Evolutionary conservation across 169 alveolate genomes (phyloP), one percentile per base, ranked within the genome.

Genomic region (Eimeria acervulina): DNA sequence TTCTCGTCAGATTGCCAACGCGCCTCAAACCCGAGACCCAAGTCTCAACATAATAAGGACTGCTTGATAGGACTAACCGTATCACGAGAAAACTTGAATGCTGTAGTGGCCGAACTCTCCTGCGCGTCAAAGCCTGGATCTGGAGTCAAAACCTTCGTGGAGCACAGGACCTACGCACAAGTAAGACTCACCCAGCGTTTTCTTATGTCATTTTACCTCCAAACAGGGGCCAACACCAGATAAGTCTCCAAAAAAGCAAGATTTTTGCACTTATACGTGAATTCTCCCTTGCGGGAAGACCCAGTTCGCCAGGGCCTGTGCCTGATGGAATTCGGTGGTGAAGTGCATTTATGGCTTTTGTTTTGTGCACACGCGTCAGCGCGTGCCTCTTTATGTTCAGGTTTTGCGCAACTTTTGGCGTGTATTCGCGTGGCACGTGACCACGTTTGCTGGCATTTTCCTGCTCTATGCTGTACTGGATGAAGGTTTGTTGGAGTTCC

Each of bases 351-450:
- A 33, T 51, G 68, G 38, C 74, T 36, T 93, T 80, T 93, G 76
- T 88, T 93, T 40, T 93, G 96, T 83, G 94, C 76, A 52, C 93
- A 44, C 90, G 96, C 90, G 96, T 81, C 96, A 93, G 96, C 96
- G 90, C 90, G 96, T 80, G 96, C 96, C 96, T 36, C 28, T 93
- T 52, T 93, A 93, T 44, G 87, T 93, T 42, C 96, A 93, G 96
- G 96, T 93, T n/a, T 74, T 93, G 44, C 88, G 96, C 61, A 93
- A 76, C 47, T 93, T 93, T 88, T 93, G 96, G 96, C 96, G 96
- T 7, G 88, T 93, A 61, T 31, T 93, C 31, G 96, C 96, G n/a
- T 93, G 96, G 96, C 96, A 93, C 78, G 93, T 87, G 93, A 88
- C 90, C 76, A 81, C 96, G 36, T 93, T 93, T 52, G 93, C 96